These are phyloP conservation scores for Lagenaria siceraria DNA, from an alignment of 306 rosid genomes.

Conservation along the genomic window DNA sequence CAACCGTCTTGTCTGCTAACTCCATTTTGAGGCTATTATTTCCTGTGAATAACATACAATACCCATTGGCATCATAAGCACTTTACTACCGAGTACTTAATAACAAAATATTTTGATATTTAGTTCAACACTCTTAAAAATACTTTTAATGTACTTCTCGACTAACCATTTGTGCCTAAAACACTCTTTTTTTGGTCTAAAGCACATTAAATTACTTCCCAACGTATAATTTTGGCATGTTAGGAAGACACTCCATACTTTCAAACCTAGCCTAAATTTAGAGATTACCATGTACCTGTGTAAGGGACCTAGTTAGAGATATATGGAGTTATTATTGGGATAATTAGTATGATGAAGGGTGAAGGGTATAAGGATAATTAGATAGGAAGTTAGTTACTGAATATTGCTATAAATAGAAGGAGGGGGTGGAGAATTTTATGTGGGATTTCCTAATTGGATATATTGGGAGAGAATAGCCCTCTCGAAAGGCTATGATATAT, in stretches of 20 bases:
- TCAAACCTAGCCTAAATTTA: background rate
- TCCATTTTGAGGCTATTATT: constrained; percentile 43
- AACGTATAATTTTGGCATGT: background rate
- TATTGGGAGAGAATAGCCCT: too few relatives aligned
- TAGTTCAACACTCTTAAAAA: background rate
- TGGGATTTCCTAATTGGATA: too few relatives aligned
- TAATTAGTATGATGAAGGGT: too few relatives aligned
- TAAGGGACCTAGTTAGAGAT: too few relatives aligned
- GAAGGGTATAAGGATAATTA: too few relatives aligned
- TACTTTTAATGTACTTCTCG: background rate
- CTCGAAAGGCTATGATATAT: too few relatives aligned
- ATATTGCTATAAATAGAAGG: too few relatives aligned
- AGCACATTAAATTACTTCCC: background rate
- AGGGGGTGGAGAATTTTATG: too few relatives aligned
- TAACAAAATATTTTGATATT: background rate
- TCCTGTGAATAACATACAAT: constrained; percentile 24
- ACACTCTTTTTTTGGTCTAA: background rate
- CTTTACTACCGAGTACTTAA: background rate
- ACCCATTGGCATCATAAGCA: background rate
- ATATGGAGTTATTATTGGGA: too few relatives aligned
- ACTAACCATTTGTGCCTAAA: background rate
- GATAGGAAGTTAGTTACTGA: too few relatives aligned
- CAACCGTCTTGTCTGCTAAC: constrained; percentile 73
- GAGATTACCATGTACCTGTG: background rate
- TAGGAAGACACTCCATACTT: background rate